Base-by-base conservation (phyloP, 2,329 filamentous ascomycete genomes). In the Cytospora paraplurivora region DNA sequence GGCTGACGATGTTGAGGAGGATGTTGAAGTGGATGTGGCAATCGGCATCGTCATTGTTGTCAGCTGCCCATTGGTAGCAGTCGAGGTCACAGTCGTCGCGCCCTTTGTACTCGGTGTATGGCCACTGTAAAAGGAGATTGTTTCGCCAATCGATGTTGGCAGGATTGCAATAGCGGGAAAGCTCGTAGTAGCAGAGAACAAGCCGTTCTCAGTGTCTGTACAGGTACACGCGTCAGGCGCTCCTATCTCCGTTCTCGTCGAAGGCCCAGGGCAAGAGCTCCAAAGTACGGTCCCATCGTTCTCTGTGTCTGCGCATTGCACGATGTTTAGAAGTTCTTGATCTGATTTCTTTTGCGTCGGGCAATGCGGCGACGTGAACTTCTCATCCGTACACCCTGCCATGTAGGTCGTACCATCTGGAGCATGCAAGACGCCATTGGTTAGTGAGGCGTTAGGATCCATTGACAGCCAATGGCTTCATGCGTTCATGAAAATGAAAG, bases 371-470 rank as follows among this genome's bases (percentile, higher is more conserved):
- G 58, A 55, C 13, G 32, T 37, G 33, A 61, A 61, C 3, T 49
- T 41, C 27, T 49, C 51, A 44, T 61, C 51, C 4, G 58, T 61
- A 44, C 58, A 61, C 34, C 58, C 58, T n/a, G 58, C 58, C n/a
- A 47, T 47, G 8, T 47, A 47, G n/a, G 44, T 47, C n/a, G 44
- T 47, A 7, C n/a, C 19, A 10, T 47, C 44, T 47, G 13, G 8
- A 47, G 44, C 10, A 10, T 19, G 44, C 44, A 47, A 61, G 11
- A 38, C 35, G 53, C n/a, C 11, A n/a, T 17, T 49, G n/a, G 7
- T n/a, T 3, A 47, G 4, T 11, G 13, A 21, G 35, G 35, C 38
- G 51, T 33, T 19, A 12, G 3, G 37, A 10, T 13, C 41, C 21
- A 7, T 6, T 7, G 21, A n/a, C n/a, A 10, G 15, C 1, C 10